Evolutionary conservation across 768 basidiomycete genomes (phyloP), one percentile per base, ranked within the genome.

Genomic region (Amyloporia xantha): DNA sequence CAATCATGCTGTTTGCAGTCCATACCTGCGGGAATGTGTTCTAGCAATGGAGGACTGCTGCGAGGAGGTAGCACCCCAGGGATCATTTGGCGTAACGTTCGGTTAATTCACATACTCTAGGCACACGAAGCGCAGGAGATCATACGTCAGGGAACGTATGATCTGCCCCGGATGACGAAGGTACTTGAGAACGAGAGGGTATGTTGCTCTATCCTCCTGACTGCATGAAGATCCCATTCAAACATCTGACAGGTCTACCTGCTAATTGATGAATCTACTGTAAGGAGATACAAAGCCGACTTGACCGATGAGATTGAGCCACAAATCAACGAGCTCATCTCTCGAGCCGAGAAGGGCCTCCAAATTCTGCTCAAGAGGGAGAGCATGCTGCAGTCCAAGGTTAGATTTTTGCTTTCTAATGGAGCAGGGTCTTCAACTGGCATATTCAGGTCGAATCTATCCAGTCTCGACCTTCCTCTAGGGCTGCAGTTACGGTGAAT

Each of bases 271-370:
- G 87, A 91, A 62, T 73, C 71, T 11, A 85, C 81, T 0, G 75
- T 90, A n/a, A 74, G 76, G 46, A 74, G 69, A 63, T 89, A 91
- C 68, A 88, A 90, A 59, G 67, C 81, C 2, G 82, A 84, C 37
- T 71, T 91, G 35, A 81, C 78, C 1, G 84, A 87, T 45, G 88
- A 90, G 61, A 79, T 91, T 9, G 88, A 91, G 51, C 89, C 89
- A 15, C 79, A 84, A 25, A 83, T 91, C 17, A 78, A 73, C 40
- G 86, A 91, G 54, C 77, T 91, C 13, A 75, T 89, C 17, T 73
- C 79, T 48, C 76, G 78, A 20, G 82, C 86, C 0, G 82, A 88
- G 58, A 79, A 78, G 57, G 86, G 86, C 1, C 64, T 90, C 27
- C 72, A 75, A 24, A 60, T 69, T 7, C 64, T 91, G 47, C 68